phyloP scores from a whole-genome alignment of 2,329 filamentous ascomycete species.

The Colletotrichum zoysiae region DNA sequence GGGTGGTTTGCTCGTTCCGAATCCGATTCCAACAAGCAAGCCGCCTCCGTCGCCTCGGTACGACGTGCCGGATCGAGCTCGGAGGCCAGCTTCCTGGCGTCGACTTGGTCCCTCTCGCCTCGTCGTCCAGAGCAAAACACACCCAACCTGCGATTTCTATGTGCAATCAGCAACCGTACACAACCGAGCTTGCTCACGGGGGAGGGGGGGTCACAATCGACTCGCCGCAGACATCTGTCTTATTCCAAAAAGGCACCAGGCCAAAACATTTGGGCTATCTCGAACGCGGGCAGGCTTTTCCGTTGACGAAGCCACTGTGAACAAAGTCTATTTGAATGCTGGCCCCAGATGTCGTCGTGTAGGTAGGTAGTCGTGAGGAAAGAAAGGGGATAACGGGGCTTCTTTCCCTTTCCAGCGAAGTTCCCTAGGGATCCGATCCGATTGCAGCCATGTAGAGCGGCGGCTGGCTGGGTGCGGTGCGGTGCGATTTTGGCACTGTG shows the following conservation, averaged over 20 bases:
- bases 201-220: not conserved
- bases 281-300: not conserved
- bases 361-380: not conserved
- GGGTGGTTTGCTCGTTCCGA: not conserved
- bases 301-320: not conserved
- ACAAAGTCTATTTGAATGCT: not conserved
- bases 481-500: constrained; percentile 2
- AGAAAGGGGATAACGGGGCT: not conserved
- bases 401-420: constrained; percentile 6
- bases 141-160: not conserved
- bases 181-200: not conserved
- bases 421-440: not conserved
- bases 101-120: not conserved
- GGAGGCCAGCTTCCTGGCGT: not conserved
- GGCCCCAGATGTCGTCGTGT: not conserved
- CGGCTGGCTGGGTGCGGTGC: not conserved
- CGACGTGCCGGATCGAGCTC: not conserved
- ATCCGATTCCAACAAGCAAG: not conserved
- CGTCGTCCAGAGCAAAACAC: not conserved
- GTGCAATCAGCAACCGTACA: not conserved
- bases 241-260: not conserved
- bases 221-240: not conserved
- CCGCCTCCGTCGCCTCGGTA: not conserved
- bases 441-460: not conserved
- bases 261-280: not conserved